Base-by-base conservation (phyloP, 2,329 filamentous ascomycete species). In the Microdochium nivale region DNA sequence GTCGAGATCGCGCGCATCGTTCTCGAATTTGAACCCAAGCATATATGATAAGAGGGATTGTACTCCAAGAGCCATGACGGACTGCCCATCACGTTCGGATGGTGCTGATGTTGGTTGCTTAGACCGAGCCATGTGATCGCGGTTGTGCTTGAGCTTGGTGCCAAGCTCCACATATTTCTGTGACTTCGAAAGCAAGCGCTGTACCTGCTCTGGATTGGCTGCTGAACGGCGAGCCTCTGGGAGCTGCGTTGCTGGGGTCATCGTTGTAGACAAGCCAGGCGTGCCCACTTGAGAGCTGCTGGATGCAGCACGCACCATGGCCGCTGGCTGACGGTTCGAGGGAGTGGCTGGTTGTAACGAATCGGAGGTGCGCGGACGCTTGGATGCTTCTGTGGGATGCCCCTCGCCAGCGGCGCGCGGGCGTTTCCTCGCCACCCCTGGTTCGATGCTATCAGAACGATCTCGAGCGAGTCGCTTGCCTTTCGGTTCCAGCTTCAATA, bases 291-390 rank as follows among this genome's bases (percentile, higher is more conserved):
- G 68, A 1, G 78, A 81, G 58, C 75, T 78, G 60, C 65, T 78
- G 1, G 79, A 80, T 49, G 75, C 70, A 32, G 74, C 76, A 3
- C 78, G 74, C 4, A 73, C 77, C 76, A 80, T 80, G 51, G 75
- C 63, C 1, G 73, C 68, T 1, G 70, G 66, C 51, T 71, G 66
- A 10, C 40, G 40, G 50, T 70, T 80, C 10, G 76, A 72, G 0
- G 79, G 79, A 0, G 79, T 81, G 2, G 74, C 73, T 0, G 77
- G 76, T 62, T 14, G 67, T 58, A 14, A 68, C 58, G 48, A 67
- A 64, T 78, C 77, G 1, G 71, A 66, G 2, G 71, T 64, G 43
- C 69, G 68, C 23, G 74, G 74, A 33, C 68, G 69, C 60, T 77
- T 75, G 53, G 63, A 55, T 23, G 70, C 63, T 52, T 67, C 63